A percentile compares a stretch with the other conserved stretches of the same genome.
These are phyloP conservation scores for Solanum microdontum DNA, from an alignment of 257 asterid species.

Conservation along the genomic window DNA sequence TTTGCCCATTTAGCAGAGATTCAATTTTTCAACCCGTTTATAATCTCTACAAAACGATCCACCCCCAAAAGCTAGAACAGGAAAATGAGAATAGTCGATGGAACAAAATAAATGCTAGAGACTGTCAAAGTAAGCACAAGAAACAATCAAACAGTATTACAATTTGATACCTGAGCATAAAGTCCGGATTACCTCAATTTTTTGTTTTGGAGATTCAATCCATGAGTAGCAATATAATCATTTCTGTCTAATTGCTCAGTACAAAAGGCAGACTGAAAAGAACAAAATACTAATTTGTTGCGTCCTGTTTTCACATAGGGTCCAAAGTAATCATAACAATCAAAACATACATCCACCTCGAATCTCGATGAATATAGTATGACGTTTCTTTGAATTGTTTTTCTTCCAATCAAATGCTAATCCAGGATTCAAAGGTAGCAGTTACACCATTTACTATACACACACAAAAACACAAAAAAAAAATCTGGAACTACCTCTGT, in stretches of 20 bases:
- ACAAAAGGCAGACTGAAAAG: neutral
- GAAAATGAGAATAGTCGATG: neutral
- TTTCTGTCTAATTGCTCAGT: neutral
- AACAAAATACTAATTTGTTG: neutral
- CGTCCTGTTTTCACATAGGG: neutral
- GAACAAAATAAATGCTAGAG: neutral
- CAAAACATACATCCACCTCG: neutral
- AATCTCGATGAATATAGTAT: neutral
- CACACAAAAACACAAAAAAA: neutral
- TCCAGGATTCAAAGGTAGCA: neutral
- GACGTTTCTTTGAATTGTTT: neutral
- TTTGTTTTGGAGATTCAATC: neutral
- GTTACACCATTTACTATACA: neutral
- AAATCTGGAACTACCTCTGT: neutral
- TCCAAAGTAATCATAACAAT: neutral
- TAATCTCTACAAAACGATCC: neutral
- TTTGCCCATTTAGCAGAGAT: neutral
- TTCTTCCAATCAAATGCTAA: neutral
- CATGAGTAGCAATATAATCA: neutral
- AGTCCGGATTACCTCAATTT: neutral
- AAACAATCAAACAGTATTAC: neutral
- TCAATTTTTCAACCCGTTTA: neutral
- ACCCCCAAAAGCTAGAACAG: neutral
- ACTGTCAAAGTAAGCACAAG: neutral
- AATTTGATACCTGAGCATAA: neutral